phyloP scores from a whole-genome alignment of 108 stramenopile species.

The Cyclotella kingstonii region DNA sequence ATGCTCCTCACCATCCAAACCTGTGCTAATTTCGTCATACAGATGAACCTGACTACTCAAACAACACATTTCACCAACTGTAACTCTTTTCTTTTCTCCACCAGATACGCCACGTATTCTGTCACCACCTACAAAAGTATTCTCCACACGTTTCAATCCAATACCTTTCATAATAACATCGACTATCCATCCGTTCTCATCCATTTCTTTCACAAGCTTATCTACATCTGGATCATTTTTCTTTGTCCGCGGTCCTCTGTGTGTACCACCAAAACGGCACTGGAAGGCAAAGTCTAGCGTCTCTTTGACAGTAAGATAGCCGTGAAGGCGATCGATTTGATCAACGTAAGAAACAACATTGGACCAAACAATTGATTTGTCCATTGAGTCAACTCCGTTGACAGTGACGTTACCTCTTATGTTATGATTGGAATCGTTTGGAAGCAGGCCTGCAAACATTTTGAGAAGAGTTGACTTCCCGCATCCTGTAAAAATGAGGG shows the following conservation, averaged over 20 bases:
- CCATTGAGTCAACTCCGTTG: conserved; percentile 32
- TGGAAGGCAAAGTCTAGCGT: conserved; percentile 75
- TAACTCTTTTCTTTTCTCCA: conserved; percentile 88
- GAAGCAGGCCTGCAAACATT: conserved; percentile 12
- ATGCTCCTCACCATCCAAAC: conserved; percentile 33
- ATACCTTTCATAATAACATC: conserved; percentile 44
- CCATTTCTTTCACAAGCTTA: conserved; percentile 10
- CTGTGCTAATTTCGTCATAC: conserved; percentile 60
- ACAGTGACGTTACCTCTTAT: conserved; percentile 38
- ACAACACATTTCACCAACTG: conserved; percentile 78
- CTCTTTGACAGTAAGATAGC: conserved; percentile 75
- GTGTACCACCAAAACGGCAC: conserved; percentile 49
- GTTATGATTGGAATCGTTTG: conserved; percentile 4
- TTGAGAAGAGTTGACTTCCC: conserved; percentile 15
- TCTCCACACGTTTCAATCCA: conserved; percentile 66
- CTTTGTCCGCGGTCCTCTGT: neutral
- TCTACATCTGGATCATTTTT: conserved; percentile 7
- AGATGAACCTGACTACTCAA: conserved; percentile 40
- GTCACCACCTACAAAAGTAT: conserved; percentile 79
- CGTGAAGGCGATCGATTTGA: conserved; percentile 75
- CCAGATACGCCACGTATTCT: conserved; percentile 82
- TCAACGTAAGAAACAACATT: conserved; percentile 49
- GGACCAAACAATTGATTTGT: conserved; percentile 42
- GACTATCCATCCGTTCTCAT: conserved; percentile 40
- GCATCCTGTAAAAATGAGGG: neutral